phyloP scores from a whole-genome alignment of 2,329 filamentous ascomycete species.

The Colletotrichum abscissum region DNA sequence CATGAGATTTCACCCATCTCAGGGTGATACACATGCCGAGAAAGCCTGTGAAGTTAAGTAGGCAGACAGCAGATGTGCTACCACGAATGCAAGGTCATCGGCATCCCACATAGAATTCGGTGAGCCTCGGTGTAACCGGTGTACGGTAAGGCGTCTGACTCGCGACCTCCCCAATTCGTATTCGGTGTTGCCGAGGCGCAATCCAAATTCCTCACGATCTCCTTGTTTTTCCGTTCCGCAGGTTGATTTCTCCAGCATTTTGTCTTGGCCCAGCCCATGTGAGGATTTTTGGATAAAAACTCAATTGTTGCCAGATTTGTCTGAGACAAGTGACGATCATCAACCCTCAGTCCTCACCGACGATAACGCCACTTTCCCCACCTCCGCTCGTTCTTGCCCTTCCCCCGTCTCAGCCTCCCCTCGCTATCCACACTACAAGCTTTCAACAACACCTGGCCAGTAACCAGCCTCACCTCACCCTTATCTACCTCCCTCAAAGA shows the following conservation, averaged over 20 bases:
- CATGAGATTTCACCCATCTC: too few species aligned
- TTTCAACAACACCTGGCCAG: too few species aligned
- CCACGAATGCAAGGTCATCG: too few species aligned
- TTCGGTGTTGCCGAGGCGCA: background rate
- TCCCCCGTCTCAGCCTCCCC: background rate
- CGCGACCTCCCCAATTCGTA: slow-evolving; percentile 14
- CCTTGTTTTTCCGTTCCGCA: slow-evolving; percentile 35
- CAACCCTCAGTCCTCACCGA: background rate
- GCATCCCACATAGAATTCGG: background rate
- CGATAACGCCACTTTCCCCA: background rate
- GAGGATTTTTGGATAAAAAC: background rate
- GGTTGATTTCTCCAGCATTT: background rate
- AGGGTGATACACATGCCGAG: too few species aligned
- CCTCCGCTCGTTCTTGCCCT: background rate
- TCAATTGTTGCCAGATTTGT: background rate
- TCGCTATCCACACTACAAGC: background rate
- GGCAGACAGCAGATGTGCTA: too few species aligned
- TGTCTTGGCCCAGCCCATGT: background rate
- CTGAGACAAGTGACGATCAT: background rate
- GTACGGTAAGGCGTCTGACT: slow-evolving; percentile 20
- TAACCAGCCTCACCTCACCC: too few species aligned
- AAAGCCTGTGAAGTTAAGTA: too few species aligned
- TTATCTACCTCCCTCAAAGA: background rate
- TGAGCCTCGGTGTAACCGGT: slow-evolving; percentile 1
- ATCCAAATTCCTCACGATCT: background rate